Evolutionary conservation across 345 rosid genomes (phyloP), one percentile per base, ranked within the genome.

Genomic region (Garcia nutans): DNA sequence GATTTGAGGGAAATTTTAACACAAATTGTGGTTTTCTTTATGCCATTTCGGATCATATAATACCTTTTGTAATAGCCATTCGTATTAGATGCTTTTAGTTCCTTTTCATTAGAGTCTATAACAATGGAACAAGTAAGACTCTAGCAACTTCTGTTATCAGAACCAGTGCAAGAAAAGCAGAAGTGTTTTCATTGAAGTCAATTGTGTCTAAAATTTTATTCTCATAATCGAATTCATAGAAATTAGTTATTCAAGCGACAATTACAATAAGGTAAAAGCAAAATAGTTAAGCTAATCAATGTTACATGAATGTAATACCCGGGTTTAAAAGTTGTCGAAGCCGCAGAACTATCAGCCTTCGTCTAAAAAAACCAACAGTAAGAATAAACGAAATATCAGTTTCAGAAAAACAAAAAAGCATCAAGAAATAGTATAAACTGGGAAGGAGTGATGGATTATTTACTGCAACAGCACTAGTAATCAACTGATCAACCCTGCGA

Each of bases 391-490:
- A 17, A 70, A 52, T 9, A 19, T 16, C 42, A 62, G 66, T 28
- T 62, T 13, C 28, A 13, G n/a, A 56, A 66, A 60, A 19, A 75
- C 55, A 22, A 62, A 16, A 71, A 45, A 70, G 16, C 26, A 72
- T 13, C 41, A 37, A 12, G 54, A 62, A 37, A 24, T 6, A 33
- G 3, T 33, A 11, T 17, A 65, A 24, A 44, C 9, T 13, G 44
- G 37, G 6, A 55, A 24, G 42, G 44, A 52, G 22, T 20, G 33
- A 17, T 52, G 70, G 65, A 76, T 2, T 4, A 69, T 60, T 84
- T 75, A 92, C 98, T 64, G 92, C 96, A 81, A 93, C 92, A 73
- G 97, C 98, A 84, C 89, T 90, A 62, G 94, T 44, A 74, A 86
- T 84, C 85, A 86, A 77, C 42, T 79, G 84, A 44, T 88, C 84